Conservation (phyloP, 2,329 filamentous ascomycete genomes). For the Monosporascus sp. region DNA sequence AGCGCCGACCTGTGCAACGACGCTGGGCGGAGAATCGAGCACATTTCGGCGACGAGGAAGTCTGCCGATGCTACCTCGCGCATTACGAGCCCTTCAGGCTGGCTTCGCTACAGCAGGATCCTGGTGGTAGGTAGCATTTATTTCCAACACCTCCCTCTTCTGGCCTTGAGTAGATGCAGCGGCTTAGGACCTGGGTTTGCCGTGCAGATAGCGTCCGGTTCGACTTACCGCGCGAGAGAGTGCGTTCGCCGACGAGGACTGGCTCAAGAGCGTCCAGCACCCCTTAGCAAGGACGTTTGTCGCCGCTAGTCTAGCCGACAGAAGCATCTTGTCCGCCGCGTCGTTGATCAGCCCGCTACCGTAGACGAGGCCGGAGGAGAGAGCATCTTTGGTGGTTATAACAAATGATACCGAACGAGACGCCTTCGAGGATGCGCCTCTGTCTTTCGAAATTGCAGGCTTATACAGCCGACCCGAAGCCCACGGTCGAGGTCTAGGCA, state of each 20-base stretch:
- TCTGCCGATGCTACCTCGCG: constrained; percentile 22
- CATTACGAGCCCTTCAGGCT: constrained; percentile 26
- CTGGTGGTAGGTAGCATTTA: constrained; percentile 16
- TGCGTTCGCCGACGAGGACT: constrained; percentile 28
- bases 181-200: background rate
- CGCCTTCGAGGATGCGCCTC: constrained; percentile 5
- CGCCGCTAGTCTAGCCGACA: constrained; percentile 16
- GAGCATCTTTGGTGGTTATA: constrained; percentile 12
- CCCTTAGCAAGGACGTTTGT: constrained; percentile 29
- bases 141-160: background rate
- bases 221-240: constrained; percentile 30
- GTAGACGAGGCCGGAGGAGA: constrained; percentile 13
- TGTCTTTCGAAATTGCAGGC: constrained; percentile 29
- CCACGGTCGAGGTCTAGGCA: constrained; percentile 30
- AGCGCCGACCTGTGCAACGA: background rate
- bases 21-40: constrained; percentile 16
- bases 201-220: constrained; percentile 27
- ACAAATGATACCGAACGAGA: background rate
- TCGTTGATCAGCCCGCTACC: constrained; percentile 27
- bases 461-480: constrained; percentile 32
- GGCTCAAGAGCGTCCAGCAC: constrained; percentile 30
- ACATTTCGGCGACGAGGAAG: constrained; percentile 17
- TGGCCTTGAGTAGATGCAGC: background rate
- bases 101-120: constrained; percentile 20
- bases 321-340: constrained; percentile 25